These are phyloP conservation scores for Chimonanthus praecox DNA, from an alignment of 164 flowering plant genomes.

Conservation along the genomic window DNA sequence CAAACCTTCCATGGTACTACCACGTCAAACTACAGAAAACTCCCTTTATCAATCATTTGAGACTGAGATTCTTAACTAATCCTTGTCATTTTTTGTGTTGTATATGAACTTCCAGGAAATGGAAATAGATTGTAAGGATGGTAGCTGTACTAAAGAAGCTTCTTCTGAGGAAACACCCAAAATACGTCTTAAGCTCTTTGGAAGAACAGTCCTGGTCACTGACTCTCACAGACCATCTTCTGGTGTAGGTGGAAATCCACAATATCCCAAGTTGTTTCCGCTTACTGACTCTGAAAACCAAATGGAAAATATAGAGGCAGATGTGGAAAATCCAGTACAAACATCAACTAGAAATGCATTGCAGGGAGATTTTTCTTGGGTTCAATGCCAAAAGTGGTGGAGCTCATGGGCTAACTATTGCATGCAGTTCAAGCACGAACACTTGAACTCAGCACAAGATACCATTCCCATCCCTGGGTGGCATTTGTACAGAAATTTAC, in stretches of 20 bases:
- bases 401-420: conserved; percentile 14
- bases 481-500: conserved; percentile 26
- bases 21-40: too few relatives aligned
- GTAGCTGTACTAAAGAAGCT: conserved; percentile 13
- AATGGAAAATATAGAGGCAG: conserved; percentile 1
- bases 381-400: conserved; percentile 13
- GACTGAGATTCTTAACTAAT: not conserved
- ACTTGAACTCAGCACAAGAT: conserved; percentile 11
- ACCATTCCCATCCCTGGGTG: conserved; percentile 29
- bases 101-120: conserved; percentile 23
- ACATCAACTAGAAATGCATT: conserved; percentile 1
- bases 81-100: not conserved
- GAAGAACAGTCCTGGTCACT: conserved; percentile 45
- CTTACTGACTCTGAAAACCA: conserved; percentile 6
- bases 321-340: conserved; percentile 16
- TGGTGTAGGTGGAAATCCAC: not conserved
- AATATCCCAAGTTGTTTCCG: conserved; percentile 12
- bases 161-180: conserved; percentile 24
- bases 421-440: conserved; percentile 22
- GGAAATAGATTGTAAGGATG: conserved; percentile 19
- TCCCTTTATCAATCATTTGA: not conserved
- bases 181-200: conserved; percentile 59
- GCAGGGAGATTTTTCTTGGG: conserved; percentile 6
- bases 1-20: conserved; percentile 29
- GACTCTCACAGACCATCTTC: conserved; percentile 35